Evolutionary conservation across 352 stramenopile genomes (phyloP), one percentile per base, ranked within the genome.

Genomic region (Pythium rishiriense): DNA sequence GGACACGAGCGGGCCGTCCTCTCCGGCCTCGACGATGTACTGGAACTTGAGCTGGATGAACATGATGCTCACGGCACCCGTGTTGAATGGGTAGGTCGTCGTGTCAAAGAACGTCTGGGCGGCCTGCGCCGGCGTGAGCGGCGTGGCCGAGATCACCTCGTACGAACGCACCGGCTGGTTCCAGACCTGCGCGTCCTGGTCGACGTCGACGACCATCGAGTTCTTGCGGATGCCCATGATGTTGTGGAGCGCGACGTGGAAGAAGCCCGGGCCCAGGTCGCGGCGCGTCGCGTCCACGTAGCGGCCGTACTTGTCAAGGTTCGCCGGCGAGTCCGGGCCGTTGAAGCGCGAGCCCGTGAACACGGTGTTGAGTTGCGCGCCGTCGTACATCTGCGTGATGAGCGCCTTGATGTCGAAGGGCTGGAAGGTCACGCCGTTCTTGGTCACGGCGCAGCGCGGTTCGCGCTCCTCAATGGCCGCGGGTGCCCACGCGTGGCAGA

Each of bases 101-200:
- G 59, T 31, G 37, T 28, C 14, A 37, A 61, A 70, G 28, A 70
- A 66, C 21, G 25, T 46, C 43, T 62, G 35, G 12, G 52, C 50
- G 8, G 51, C 64, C 17, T 24, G 59, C 42, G 21, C 54, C 29
- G 43, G 61, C 37, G 52, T 68, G 21, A 52, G 45, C 9, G 24
- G 42, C 22, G 42, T 51, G 43, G 55, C 51, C 9, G 62, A 53
- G 33, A 43, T 14, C 22, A 68, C 33, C 39, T 68, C 61, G 61
- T 62, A 83, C 52, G 74, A 72, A 35, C 76, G 70, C 45, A 90
- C 70, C 9, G 79, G 79, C 54, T 87, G 76, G 70, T 90, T 88
- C 78, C 79, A 88, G 21, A 89, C 79, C 55, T 80, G 50, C 0
- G 48, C 33, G 24, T 43, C 37, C 67, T 69, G 5, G 71, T 63